Conservation (phyloP, 768 basidiomycete genomes). For the Pleurotus platypus region DNA sequence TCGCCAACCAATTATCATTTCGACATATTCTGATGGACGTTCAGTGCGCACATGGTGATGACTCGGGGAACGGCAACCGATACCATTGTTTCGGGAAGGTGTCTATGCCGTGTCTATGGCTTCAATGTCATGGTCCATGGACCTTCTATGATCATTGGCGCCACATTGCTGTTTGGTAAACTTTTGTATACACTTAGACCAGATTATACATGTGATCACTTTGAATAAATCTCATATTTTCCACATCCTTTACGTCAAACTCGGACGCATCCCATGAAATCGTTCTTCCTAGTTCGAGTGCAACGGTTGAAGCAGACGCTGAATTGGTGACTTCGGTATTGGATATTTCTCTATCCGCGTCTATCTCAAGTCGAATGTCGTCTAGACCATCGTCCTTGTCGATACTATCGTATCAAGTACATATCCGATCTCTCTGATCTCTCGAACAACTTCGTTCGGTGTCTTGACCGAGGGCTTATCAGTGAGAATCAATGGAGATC, state of each 20-base stretch:
- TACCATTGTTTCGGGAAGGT: background rate
- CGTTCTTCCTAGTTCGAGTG: too few relatives aligned
- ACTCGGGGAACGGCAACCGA: constrained; percentile 30
- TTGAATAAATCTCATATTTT: background rate
- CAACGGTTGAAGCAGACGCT: too few relatives aligned
- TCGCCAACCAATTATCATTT: background rate
- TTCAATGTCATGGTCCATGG: background rate
- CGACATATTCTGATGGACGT: background rate
- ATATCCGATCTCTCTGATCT: too few relatives aligned
- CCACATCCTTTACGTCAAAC: background rate
- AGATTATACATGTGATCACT: background rate
- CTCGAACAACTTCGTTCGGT: too few relatives aligned
- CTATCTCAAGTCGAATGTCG: too few relatives aligned
- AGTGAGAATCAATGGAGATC: too few relatives aligned
- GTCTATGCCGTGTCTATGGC: background rate
- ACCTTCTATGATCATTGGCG: background rate
- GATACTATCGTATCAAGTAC: too few relatives aligned
- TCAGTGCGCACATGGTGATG: constrained; percentile 16
- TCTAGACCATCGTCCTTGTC: too few relatives aligned
- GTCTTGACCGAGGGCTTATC: too few relatives aligned
- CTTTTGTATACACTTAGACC: background rate
- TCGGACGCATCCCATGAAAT: too few relatives aligned
- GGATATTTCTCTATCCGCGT: too few relatives aligned
- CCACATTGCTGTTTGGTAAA: background rate
- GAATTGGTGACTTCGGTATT: too few relatives aligned